Evolutionary conservation across 106 monocot species (phyloP).

Genomic region (Xerophyta viscosa): DNA sequence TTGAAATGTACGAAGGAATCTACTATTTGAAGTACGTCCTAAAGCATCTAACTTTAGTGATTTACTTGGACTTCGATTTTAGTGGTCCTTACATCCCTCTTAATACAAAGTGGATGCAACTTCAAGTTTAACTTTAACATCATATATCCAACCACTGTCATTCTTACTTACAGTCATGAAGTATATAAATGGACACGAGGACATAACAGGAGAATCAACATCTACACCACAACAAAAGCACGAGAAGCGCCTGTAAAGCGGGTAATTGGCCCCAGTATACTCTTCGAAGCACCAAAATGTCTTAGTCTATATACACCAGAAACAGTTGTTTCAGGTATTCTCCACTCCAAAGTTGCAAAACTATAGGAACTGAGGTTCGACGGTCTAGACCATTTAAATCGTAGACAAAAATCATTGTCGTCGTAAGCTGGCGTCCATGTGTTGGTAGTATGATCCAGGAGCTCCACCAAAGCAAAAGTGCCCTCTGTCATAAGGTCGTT

Average conservation of each 20-base stretch:
- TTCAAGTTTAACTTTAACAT: too few relatives aligned
- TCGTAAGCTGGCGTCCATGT: constrained; percentile 15
- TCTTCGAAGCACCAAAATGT: constrained; percentile 16
- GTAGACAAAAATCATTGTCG: constrained; percentile 17
- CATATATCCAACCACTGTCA: too few relatives aligned
- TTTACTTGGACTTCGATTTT: too few relatives aligned
- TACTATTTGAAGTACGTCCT: too few relatives aligned
- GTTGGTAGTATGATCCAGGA: neutral
- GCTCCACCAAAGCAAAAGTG: constrained; percentile 9
- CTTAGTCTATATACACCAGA: constrained; percentile 11
- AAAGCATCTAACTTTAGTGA: too few relatives aligned
- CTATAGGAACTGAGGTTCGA: constrained; percentile 8
- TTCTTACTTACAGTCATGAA: too few relatives aligned
- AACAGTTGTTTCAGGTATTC: constrained; percentile 7
- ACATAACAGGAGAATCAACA: too few relatives aligned
- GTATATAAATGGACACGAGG: too few relatives aligned
- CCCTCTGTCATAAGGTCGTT: constrained; percentile 21
- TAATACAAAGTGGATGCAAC: too few relatives aligned
- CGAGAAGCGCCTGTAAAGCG: constrained; percentile 8
- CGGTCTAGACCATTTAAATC: constrained; percentile 16
- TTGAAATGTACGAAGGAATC: too few relatives aligned
- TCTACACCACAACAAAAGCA: constrained; percentile 16
- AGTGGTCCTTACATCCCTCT: too few relatives aligned
- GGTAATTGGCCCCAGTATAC: constrained; percentile 6
- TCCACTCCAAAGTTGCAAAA: constrained; percentile 16